Conservation (phyloP, 352 stramenopile species). For the Phytopythium oedochilum region DNA sequence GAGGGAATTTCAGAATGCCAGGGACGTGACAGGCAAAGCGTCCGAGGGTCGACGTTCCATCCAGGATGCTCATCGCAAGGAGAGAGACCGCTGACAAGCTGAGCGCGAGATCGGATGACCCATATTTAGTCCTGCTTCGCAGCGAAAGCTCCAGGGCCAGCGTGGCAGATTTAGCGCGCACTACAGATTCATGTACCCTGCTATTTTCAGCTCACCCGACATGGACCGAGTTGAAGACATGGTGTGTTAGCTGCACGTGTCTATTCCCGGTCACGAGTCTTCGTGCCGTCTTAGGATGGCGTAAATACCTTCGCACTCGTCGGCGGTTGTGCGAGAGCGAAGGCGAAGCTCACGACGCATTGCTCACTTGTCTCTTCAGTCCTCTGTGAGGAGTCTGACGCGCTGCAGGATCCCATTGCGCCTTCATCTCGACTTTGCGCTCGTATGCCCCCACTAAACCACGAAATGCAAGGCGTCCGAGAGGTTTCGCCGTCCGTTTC, state of each 20-base stretch:
- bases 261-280: neutral
- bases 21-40: neutral
- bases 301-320: neutral
- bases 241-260: too few species aligned
- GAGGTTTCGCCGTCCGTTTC: constrained; percentile 8
- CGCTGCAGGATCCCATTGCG: neutral
- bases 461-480: neutral
- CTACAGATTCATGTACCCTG: too few species aligned
- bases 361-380: neutral
- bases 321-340: neutral
- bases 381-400: neutral
- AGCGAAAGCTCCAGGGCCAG: too few species aligned
- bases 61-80: too few species aligned
- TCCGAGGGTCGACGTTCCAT: too few species aligned
- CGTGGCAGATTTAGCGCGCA: too few species aligned
- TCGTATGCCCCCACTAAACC: too few species aligned
- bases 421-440: too few species aligned
- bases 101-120: neutral
- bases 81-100: neutral
- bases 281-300: neutral
- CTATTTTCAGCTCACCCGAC: too few species aligned
- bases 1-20: constrained; percentile 1
- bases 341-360: too few species aligned
- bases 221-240: too few species aligned
- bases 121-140: too few species aligned